A percentile compares a stretch with the other conserved stretches of the same genome.
phyloP scores from a whole-genome alignment of 805 yeast genomes.

The Sugiyamaella lignohabitans region DNA sequence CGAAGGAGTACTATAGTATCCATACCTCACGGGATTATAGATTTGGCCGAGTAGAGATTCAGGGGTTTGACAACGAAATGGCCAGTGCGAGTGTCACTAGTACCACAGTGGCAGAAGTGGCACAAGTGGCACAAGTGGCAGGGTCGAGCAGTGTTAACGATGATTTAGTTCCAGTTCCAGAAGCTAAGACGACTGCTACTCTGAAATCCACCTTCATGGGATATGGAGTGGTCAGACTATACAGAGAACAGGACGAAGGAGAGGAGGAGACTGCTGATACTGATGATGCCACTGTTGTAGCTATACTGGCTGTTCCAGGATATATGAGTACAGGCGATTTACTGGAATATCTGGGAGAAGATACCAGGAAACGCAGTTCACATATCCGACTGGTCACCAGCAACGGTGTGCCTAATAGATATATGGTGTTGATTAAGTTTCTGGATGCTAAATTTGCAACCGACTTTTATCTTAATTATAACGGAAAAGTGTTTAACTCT shows the following conservation, averaged over 20 bases:
- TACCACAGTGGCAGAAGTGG: background rate
- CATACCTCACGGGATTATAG: conserved; percentile 18
- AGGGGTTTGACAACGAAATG: conserved; percentile 20
- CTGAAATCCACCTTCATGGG: conserved; percentile 62
- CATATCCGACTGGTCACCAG: conserved; percentile 63
- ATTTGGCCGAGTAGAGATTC: conserved; percentile 16
- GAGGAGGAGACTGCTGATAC: conserved; percentile 20
- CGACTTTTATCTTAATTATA: conserved; percentile 56
- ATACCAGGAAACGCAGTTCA: conserved; percentile 46
- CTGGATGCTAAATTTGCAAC: conserved; percentile 48
- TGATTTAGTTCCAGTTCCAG: too few species aligned
- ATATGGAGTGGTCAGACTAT: conserved; percentile 65
- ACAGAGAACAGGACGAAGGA: conserved; percentile 21
- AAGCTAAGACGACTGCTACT: conserved; percentile 20
- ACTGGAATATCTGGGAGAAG: conserved; percentile 71
- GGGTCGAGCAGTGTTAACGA: too few species aligned
- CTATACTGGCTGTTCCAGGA: conserved; percentile 80
- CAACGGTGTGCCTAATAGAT: conserved; percentile 59
- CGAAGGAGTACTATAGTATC: conserved; percentile 4
- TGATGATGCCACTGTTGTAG: conserved; percentile 45
- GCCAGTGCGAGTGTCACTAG: background rate
- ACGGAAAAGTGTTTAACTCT: conserved; percentile 72
- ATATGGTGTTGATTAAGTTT: conserved; percentile 74
- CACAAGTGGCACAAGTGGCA: too few species aligned
- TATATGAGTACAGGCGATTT: conserved; percentile 82